phyloP scores from a whole-genome alignment of 164 flowering plant genomes.

The Tetrastigma voinierianum region DNA sequence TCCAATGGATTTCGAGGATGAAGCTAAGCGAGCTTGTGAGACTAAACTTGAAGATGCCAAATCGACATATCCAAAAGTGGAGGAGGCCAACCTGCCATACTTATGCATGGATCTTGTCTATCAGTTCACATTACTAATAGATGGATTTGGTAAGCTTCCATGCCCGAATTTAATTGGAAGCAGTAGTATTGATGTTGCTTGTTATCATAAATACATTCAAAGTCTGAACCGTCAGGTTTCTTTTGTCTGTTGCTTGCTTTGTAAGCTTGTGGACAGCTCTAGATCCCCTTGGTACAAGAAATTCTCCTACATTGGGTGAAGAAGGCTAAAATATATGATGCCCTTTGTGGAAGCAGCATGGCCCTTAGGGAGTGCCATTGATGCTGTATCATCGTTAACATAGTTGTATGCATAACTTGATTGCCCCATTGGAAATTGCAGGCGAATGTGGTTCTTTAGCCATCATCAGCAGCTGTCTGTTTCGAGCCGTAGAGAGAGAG shows the following conservation, averaged over 20 bases:
- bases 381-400: conserved; percentile 54
- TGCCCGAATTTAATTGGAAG: neutral
- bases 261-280: conserved; percentile 55
- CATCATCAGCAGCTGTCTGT: no score
- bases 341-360: conserved; percentile 90
- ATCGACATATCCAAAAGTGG: conserved; percentile 34
- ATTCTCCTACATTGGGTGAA: conserved; percentile 91
- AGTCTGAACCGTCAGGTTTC: neutral
- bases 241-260: conserved; percentile 1
- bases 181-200: neutral
- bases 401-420: neutral
- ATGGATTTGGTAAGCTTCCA: conserved; percentile 49
- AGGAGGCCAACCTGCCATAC: conserved; percentile 40
- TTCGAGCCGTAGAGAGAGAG: neutral
- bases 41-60: conserved; percentile 40
- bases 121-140: conserved; percentile 47
- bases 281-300: conserved; percentile 72
- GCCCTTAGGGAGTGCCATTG: conserved; percentile 97
- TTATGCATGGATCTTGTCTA: conserved; percentile 64
- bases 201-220: neutral
- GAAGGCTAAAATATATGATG: conserved; percentile 56
- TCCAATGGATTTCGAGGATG: conserved; percentile 44
- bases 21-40: conserved; percentile 49
- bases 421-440: neutral
- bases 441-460: neutral